Evolutionary conservation across 192 early-diverging fungal genomes (phyloP).

Genomic region (Gonapodya sp.): DNA sequence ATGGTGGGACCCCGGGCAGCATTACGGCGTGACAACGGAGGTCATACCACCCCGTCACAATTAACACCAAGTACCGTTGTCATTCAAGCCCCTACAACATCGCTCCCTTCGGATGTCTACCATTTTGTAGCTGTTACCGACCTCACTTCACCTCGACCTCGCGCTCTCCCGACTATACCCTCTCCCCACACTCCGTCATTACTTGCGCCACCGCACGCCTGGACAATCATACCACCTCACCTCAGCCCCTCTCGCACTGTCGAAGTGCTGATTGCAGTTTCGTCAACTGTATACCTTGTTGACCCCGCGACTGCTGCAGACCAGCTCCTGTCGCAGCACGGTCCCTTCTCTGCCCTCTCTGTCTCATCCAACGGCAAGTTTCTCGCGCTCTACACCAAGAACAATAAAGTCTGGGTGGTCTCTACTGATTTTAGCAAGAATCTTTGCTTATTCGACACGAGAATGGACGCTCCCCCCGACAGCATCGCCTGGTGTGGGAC

Average conservation of each 20-base stretch:
- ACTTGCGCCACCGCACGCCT: conserved; percentile 52
- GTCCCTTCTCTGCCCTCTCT: conserved; percentile 79
- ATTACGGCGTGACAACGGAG: neutral
- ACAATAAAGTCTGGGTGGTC: conserved; percentile 79
- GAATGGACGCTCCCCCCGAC: conserved; percentile 51
- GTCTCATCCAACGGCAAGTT: conserved; percentile 94
- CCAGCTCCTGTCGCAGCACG: conserved; percentile 63
- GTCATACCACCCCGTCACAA: too few relatives aligned
- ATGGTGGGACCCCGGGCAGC: conserved; percentile 44
- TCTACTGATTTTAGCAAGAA: conserved; percentile 92
- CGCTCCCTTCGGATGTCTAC: conserved; percentile 30
- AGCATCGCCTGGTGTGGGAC: conserved; percentile 56
- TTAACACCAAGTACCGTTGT: neutral
- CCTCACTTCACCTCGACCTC: conserved; percentile 75
- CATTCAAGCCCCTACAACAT: neutral
- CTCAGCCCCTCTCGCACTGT: conserved; percentile 77
- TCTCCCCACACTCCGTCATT: conserved; percentile 1
- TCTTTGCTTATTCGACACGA: conserved; percentile 71
- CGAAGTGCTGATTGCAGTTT: conserved; percentile 73
- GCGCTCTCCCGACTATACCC: conserved; percentile 40
- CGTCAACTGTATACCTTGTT: conserved; percentile 68
- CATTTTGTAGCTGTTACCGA: conserved; percentile 75
- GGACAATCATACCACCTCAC: conserved; percentile 84
- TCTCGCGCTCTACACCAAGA: conserved; percentile 69
- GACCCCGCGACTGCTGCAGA: conserved; percentile 39